Conservation (phyloP, 139 green algal species). For the Chlamydomonas sphaeroides region DNA sequence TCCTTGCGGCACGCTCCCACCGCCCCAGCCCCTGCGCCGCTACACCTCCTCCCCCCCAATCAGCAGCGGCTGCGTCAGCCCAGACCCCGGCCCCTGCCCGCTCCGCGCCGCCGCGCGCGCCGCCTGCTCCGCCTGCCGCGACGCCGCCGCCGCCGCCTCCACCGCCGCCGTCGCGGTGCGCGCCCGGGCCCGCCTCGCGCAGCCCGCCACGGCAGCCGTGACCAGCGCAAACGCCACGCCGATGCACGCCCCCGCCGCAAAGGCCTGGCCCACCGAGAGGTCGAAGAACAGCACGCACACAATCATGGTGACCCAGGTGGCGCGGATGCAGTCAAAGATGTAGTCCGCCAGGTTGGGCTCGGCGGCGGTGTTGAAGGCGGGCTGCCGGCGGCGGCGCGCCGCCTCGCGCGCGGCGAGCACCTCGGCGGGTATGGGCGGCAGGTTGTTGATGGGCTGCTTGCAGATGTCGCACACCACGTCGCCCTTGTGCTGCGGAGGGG, state of each 20-base stretch:
- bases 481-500: conserved; percentile 53
- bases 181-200: conserved; percentile 2
- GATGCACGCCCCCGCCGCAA: conserved; percentile 69
- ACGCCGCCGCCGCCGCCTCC: conserved; percentile 12
- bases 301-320: conserved; percentile 82
- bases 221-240: conserved; percentile 56
- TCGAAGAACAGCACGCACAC: conserved; percentile 79
- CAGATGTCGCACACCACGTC: conserved; percentile 75
- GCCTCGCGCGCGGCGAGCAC: conserved; percentile 48
- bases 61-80: neutral
- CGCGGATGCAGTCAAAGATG: conserved; percentile 85
- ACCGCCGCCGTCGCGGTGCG: conserved; percentile 8
- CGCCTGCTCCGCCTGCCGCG: neutral
- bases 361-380: conserved; percentile 40
- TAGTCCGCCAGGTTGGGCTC: conserved; percentile 67
- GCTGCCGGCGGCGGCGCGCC: conserved; percentile 30
- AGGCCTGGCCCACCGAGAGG: conserved; percentile 56
- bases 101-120: neutral
- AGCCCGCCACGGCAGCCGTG: conserved; percentile 1
- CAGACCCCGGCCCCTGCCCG: neutral
- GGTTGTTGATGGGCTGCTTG: conserved; percentile 63
- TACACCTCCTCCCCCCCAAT: too few relatives aligned
- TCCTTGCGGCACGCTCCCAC: too few relatives aligned
- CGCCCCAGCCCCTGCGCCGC: too few relatives aligned
- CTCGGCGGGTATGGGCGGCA: conserved; percentile 44